phyloP scores from a whole-genome alignment of 345 rosid genomes.

The Bruguiera gymnorhiza region DNA sequence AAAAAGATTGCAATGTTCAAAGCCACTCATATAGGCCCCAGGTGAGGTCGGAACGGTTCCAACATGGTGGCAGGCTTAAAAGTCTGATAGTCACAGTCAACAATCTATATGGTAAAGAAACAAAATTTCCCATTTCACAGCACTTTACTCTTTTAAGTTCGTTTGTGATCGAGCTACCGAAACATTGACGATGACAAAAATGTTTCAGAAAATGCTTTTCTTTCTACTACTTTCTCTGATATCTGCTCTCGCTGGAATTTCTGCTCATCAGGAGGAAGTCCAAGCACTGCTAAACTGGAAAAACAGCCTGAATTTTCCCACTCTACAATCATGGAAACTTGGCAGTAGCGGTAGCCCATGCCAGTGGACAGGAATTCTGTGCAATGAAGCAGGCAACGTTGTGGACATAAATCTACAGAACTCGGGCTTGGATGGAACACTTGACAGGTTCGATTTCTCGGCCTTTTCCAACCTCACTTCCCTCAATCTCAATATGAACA shows the following conservation, averaged over 20 bases:
- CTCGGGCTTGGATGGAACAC: conserved; percentile 38
- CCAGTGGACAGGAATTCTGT: conserved; percentile 39
- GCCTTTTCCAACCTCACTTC: conserved; percentile 39
- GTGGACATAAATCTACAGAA: conserved; percentile 28
- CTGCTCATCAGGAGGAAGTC: conserved; percentile 4
- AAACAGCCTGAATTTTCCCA: conserved; percentile 12
- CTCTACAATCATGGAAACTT: conserved; percentile 17
- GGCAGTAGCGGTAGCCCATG: conserved; percentile 22
- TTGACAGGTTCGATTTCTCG: conserved; percentile 37
- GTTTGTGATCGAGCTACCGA: not conserved
- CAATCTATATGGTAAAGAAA: too few species aligned
- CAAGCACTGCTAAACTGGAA: conserved; percentile 15
- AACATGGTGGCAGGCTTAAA: too few species aligned
- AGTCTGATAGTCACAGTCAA: too few species aligned
- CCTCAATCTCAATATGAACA: conserved; percentile 37
- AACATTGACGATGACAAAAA: not conserved
- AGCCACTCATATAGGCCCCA: too few species aligned
- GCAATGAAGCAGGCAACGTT: conserved; percentile 26
- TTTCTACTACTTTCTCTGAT: not conserved
- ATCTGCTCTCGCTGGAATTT: not conserved
- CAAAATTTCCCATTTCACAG: too few species aligned
- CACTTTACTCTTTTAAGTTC: not conserved
- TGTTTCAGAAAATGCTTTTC: not conserved
- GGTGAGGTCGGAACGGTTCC: too few species aligned
- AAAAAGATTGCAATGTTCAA: too few species aligned